Conservation (phyloP, 2,329 filamentous ascomycete genomes). For the Botrytis paeoniae region DNA sequence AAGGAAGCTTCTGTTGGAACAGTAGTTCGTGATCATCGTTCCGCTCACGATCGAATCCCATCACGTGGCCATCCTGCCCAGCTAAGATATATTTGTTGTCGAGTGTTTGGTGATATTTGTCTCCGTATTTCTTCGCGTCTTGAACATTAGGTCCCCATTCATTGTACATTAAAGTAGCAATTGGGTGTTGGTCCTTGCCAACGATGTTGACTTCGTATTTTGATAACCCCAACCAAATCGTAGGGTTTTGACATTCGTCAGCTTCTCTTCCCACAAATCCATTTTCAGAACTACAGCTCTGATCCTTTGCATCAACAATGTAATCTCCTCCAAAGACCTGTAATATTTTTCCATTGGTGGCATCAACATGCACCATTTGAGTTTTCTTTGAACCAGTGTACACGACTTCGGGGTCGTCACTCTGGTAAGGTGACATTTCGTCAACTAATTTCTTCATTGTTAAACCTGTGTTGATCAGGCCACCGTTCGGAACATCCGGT, state of each 20-base stretch:
- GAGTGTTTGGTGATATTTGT: conserved; percentile 73
- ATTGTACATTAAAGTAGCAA: conserved; percentile 88
- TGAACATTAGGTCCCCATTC: conserved; percentile 93
- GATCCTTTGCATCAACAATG: conserved; percentile 58
- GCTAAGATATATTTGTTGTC: conserved; percentile 89
- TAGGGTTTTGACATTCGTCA: conserved; percentile 77
- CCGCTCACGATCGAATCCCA: conserved; percentile 67
- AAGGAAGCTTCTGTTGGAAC: conserved; percentile 67
- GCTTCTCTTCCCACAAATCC: conserved; percentile 45
- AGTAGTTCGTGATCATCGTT: conserved; percentile 40
- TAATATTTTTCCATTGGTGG: conserved; percentile 74
- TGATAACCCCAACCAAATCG: conserved; percentile 77
- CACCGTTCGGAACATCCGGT: conserved; percentile 57
- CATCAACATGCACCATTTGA: conserved; percentile 84
- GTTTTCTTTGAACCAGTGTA: conserved; percentile 93
- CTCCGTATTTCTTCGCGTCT: conserved; percentile 64
- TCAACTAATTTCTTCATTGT: conserved; percentile 89
- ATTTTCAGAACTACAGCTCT: conserved; percentile 71
- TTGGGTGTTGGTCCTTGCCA: conserved; percentile 67
- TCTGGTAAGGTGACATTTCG: conserved; percentile 72
- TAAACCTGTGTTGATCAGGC: conserved; percentile 64
- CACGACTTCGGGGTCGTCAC: conserved; percentile 72
- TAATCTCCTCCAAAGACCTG: conserved; percentile 80
- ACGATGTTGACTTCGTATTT: conserved; percentile 90
- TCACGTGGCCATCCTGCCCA: conserved; percentile 78